These are phyloP conservation scores for Viola pubescens DNA, from an alignment of 441 rosid species.

Conservation along the genomic window DNA sequence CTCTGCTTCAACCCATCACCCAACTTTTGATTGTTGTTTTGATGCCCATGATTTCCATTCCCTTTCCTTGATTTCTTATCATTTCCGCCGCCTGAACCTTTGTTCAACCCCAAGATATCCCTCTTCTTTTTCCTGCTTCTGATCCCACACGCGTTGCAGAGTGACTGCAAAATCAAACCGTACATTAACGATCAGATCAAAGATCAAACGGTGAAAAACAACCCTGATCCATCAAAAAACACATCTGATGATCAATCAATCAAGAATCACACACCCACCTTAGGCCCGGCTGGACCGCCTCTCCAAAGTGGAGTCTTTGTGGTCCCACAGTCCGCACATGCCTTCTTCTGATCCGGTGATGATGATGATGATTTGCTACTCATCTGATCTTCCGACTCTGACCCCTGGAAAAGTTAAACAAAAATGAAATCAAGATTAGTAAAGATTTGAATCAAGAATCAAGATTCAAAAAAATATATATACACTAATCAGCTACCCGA, in stretches of 20 bases:
- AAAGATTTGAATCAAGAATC: slow-evolving; percentile 10
- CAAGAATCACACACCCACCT: slow-evolving; percentile 30
- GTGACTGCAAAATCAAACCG: slow-evolving; percentile 41
- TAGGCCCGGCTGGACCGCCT: slow-evolving; percentile 94
- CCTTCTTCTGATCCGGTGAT: slow-evolving; percentile 40
- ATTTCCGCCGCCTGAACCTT: slow-evolving; percentile 18
- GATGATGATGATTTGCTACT: slow-evolving; percentile 28
- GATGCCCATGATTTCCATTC: not conserved
- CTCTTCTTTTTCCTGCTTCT: slow-evolving; percentile 64
- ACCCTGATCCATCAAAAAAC: not conserved
- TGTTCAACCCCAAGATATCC: slow-evolving; percentile 37
- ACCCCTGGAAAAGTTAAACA: slow-evolving; percentile 31
- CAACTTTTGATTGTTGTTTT: slow-evolving; percentile 4
- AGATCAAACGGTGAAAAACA: not conserved
- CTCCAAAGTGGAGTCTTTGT: slow-evolving; percentile 90
- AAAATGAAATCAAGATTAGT: slow-evolving; percentile 7
- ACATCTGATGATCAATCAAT: not conserved
- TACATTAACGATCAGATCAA: slow-evolving; percentile 3
- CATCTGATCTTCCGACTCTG: slow-evolving; percentile 34
- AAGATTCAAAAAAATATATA: too few species aligned
- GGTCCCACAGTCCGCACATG: slow-evolving; percentile 88
- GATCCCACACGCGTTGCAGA: slow-evolving; percentile 90
- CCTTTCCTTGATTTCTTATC: slow-evolving; percentile 41
- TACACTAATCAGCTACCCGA: not conserved
- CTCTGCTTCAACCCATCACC: slow-evolving; percentile 48